Evolutionary conservation across 768 basidiomycete genomes (phyloP), one percentile per base, ranked within the genome.

Genomic region (Tricholoma furcatifolium): DNA sequence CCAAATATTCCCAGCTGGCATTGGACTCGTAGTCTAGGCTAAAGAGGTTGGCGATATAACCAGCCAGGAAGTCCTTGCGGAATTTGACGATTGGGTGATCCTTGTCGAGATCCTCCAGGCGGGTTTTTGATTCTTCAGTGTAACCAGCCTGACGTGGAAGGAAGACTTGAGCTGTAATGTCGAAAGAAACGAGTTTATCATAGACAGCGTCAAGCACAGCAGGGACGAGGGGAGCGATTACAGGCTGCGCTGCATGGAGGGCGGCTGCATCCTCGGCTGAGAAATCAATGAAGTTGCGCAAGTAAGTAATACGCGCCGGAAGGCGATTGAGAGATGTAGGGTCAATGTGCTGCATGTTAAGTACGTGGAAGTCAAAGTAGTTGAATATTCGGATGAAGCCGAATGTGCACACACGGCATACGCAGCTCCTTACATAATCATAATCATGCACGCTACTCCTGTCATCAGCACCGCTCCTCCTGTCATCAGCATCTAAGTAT

Each of bases 11-110:
- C 76, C 75, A 79, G 8, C 70, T 73, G 48, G 69, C 67, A 2
- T 64, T 62, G 21, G 70, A 67, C 0, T 70, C 63, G 55, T 78
- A 80, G 59, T 80, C 75, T 59, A 78, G 65, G 6, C 76, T 72
- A 18, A 78, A 67, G n/a, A 74, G 48, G 53, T 72, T 70, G 35
- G 61, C 62, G 2, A 70, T 54, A 44, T 73, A 71, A n/a, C 61
- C 51, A 40, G 66, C 67, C 50, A 68, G 47, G 58, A 70, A 67
- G 55, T 71, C 71, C 61, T 75, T 79, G 43, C 78, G 68, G 62
- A 76, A 78, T 38, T 68, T 72, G 54, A 80, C 72, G 54, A 78
- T 77, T 1, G 77, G 73, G 57, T 75, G 74, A 8, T 74, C 73
- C 9, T 69, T 57, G 15, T 60, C 69, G 2, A 80, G 63, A 31